A percentile compares a stretch with the other conserved stretches of the same genome.
These are phyloP conservation scores for Populus hybrid DNA, from an alignment of 441 rosid species.

Conservation along the genomic window DNA sequence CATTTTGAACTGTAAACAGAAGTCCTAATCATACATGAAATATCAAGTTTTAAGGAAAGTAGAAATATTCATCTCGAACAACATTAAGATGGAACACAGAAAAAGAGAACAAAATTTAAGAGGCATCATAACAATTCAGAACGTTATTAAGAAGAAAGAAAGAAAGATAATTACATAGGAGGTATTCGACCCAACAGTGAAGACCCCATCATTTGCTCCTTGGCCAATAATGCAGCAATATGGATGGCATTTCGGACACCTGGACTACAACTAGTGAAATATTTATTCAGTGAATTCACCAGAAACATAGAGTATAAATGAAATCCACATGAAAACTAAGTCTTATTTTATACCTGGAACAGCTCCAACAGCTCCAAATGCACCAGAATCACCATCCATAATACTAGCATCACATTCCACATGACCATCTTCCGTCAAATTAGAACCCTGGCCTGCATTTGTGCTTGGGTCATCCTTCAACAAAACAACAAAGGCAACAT, in stretches of 20 bases:
- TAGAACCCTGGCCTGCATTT: constrained; percentile 95
- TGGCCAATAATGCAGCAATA: constrained; percentile 71
- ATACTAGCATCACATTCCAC: constrained; percentile 93
- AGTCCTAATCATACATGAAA: neutral
- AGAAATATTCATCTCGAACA: constrained; percentile 1
- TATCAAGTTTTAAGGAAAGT: neutral
- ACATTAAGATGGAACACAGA: neutral
- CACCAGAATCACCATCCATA: constrained; percentile 84
- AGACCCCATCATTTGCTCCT: constrained; percentile 71
- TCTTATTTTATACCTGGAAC: constrained; percentile 59
- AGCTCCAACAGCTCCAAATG: constrained; percentile 95
- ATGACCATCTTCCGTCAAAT: constrained; percentile 81
- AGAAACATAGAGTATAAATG: neutral
- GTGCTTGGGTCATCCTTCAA: constrained; percentile 80
- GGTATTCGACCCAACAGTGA: constrained; percentile 79
- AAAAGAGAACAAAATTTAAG: neutral
- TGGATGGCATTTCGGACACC: constrained; percentile 87
- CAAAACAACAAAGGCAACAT: neutral
- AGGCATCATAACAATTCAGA: neutral
- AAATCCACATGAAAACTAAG: neutral
- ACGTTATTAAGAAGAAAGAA: neutral
- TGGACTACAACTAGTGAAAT: constrained; percentile 57
- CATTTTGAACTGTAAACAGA: too few species aligned
- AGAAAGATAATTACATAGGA: constrained; percentile 64
- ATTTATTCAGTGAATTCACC: constrained; percentile 29